Conservation (phyloP, 169 alveolate genomes). For the Neospora caninum region DNA sequence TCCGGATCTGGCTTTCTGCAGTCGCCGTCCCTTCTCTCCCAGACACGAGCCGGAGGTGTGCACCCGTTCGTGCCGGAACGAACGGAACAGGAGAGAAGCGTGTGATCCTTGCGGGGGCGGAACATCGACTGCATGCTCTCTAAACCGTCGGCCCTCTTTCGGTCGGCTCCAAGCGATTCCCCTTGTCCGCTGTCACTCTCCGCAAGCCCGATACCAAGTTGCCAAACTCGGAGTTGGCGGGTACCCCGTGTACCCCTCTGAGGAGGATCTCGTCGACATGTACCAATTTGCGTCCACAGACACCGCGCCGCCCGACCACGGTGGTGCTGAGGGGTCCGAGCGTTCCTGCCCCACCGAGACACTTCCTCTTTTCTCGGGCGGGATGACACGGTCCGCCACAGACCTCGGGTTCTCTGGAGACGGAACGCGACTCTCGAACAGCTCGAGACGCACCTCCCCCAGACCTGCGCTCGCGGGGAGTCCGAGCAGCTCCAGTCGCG, state of each 20-base stretch:
- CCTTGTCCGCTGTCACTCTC: constrained; percentile 26
- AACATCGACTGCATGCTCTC: not conserved
- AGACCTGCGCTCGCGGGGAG: not conserved
- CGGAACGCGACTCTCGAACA: not conserved
- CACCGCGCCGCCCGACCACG: not conserved
- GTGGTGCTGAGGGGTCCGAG: not conserved
- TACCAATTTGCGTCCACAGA: not conserved
- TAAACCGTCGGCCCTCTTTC: not conserved
- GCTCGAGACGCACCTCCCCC: not conserved
- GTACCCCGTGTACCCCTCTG: constrained; percentile 12
- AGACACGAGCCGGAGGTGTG: not conserved
- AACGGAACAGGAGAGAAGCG: not conserved
- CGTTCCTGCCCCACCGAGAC: not conserved
- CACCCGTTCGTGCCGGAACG: not conserved
- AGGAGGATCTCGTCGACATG: not conserved
- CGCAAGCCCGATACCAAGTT: not conserved
- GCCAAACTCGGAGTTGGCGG: constrained; percentile 18
- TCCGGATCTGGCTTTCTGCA: no score
- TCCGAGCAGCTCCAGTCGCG: not conserved
- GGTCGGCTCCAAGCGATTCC: not conserved
- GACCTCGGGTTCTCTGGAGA: not conserved
- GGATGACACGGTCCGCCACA: not conserved
- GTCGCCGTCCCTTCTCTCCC: not conserved
- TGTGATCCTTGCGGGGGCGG: not conserved
- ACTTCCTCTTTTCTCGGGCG: not conserved